Percentiles rank a stretch among this genome's conserved stretches.
Conservation (phyloP, 129 eudicot species). For the Tagetes erecta region DNA sequence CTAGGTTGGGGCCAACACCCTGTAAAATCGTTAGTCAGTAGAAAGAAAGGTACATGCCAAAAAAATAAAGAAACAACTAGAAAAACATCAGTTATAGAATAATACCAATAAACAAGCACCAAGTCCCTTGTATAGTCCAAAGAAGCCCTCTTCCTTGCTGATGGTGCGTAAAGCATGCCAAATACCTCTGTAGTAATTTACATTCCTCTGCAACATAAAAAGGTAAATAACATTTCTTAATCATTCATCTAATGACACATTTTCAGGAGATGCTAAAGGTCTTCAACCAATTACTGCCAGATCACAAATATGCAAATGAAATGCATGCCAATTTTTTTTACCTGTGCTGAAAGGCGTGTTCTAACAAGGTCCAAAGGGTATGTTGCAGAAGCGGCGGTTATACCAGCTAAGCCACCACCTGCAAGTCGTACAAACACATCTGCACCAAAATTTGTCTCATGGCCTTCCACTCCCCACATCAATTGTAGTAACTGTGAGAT, state of each 20-base stretch:
- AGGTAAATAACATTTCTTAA: conserved; percentile 7
- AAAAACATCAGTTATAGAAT: conserved; percentile 14
- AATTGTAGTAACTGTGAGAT: conserved; percentile 52
- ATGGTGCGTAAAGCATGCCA: conserved; percentile 78
- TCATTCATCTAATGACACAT: conserved; percentile 7
- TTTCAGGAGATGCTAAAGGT: background rate
- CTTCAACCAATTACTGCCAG: background rate
- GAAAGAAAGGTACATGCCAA: background rate
- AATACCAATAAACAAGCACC: conserved; percentile 87
- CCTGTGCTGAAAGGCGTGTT: conserved; percentile 95
- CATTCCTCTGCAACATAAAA: conserved; percentile 63
- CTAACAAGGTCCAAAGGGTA: conserved; percentile 92
- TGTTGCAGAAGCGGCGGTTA: conserved; percentile 84
- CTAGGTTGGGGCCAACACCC: conserved; percentile 98
- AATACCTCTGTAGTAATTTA: conserved; percentile 75
- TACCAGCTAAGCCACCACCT: conserved; percentile 91
- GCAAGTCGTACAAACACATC: conserved; percentile 70
- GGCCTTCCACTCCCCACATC: conserved; percentile 48
- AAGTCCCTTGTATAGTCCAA: conserved; percentile 92
- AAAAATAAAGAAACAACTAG: background rate
- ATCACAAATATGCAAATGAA: conserved; percentile 14
- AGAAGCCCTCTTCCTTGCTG: conserved; percentile 71
- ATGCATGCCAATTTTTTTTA: conserved; percentile 4
- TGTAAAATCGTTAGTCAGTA: conserved; percentile 30
- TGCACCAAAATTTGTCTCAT: conserved; percentile 53